A percentile compares a stretch with the other conserved stretches of the same genome.
phyloP scores from a whole-genome alignment of 2,329 filamentous ascomycete genomes.

The Fusarium sp. region DNA sequence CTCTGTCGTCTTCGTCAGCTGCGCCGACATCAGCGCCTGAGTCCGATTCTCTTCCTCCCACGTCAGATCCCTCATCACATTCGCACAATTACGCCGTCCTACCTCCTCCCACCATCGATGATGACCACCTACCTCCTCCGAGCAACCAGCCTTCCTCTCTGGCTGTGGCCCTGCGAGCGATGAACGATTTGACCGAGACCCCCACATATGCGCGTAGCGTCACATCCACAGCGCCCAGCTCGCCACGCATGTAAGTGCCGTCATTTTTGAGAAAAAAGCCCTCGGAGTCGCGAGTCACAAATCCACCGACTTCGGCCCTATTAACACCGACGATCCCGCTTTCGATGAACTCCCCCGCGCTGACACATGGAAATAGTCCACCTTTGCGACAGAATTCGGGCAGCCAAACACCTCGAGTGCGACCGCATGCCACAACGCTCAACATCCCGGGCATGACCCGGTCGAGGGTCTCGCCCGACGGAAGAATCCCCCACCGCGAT shows the following conservation, averaged over 20 bases:
- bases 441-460: constrained; percentile 97
- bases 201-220: constrained; percentile 68
- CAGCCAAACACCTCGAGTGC: constrained; percentile 79
- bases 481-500: constrained; percentile 91
- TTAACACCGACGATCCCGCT: constrained; percentile 33
- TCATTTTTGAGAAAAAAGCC: constrained; percentile 14
- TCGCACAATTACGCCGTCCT: constrained; percentile 48
- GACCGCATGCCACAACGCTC: constrained; percentile 89
- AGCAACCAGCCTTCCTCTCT: constrained; percentile 49
- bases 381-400: constrained; percentile 80
- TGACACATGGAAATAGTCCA: constrained; percentile 61
- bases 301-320: constrained; percentile 38
- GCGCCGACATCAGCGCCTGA: constrained; percentile 44
- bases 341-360: constrained; percentile 21
- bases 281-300: constrained; percentile 37
- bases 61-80: constrained; percentile 46
- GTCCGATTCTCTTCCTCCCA: constrained; percentile 31
- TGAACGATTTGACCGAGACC: constrained; percentile 63
- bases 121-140: constrained; percentile 47
- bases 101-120: constrained; percentile 50
- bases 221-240: constrained; percentile 69
- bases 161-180: constrained; percentile 55
- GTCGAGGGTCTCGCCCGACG: constrained; percentile 95
- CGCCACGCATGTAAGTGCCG: constrained; percentile 67
- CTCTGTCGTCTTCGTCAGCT: constrained; percentile 44